These are phyloP conservation scores for Rutstroemia sp. DNA, from an alignment of 2,329 filamentous ascomycete species.

Conservation along the genomic window DNA sequence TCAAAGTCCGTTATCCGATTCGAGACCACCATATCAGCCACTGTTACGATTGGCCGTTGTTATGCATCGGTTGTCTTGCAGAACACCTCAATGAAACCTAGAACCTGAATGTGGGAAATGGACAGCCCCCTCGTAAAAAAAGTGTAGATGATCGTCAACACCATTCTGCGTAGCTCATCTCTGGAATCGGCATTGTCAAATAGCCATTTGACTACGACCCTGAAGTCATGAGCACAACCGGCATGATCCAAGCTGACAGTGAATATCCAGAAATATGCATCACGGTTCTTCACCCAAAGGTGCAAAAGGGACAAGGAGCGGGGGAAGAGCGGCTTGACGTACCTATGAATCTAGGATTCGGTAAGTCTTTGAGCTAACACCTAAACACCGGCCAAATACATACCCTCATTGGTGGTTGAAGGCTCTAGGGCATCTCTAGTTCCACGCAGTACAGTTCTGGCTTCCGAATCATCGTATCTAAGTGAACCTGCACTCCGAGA, in stretches of 20 bases:
- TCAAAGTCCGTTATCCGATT: not conserved
- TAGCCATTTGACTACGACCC: not conserved
- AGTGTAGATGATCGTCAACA: not conserved
- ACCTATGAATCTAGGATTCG: too few relatives aligned
- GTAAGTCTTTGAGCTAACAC: not conserved
- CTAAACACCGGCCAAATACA: slow-evolving; percentile 1
- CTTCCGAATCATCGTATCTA: too few relatives aligned
- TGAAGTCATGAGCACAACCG: not conserved
- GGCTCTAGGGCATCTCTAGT: not conserved
- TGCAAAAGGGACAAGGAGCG: not conserved
- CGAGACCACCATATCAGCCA: not conserved
- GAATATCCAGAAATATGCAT: too few relatives aligned
- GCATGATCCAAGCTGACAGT: not conserved
- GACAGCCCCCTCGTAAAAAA: not conserved
- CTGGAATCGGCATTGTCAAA: not conserved
- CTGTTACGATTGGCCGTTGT: not conserved
- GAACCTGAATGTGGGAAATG: not conserved
- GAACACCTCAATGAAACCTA: not conserved
- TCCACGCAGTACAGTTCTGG: not conserved
- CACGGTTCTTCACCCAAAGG: not conserved
- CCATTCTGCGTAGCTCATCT: not conserved
- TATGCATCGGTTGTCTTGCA: slow-evolving; percentile 1
- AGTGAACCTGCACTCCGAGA: too few relatives aligned
- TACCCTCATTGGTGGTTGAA: not conserved
- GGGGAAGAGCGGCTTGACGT: not conserved